Base-by-base conservation (phyloP, 345 rosid genomes). In the Cardiospermum halicacabum region DNA sequence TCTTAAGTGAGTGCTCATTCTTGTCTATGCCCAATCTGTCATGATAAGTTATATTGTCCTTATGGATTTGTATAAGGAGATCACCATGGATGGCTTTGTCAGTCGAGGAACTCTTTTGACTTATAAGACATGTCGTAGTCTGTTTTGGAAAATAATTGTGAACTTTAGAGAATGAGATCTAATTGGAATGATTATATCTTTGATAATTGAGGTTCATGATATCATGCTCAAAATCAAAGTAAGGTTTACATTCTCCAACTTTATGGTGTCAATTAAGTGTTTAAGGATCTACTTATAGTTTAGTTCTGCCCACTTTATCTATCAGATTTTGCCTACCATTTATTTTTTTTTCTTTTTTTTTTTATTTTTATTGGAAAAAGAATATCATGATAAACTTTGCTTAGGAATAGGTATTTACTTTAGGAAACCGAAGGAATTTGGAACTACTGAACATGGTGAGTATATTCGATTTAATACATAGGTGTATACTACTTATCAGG, bases 391-490 rank as follows among this genome's bases (percentile, higher is more conserved):
- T 54, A 13, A 28, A 64, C 54, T 60, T 56, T 71, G 15, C 51
- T 18, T 73, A 64, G 58, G 45, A 60, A 49, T 58, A 91, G 99
- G 99, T 72, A 94, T 94, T 65, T 94, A 94, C 73, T 94, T 91
- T 73, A 96, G 99, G 62, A 84, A 91, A 77, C 99, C 96, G 15
- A 85, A 95, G 72, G 97, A 95, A 39, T 73, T 90, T 63, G 72
- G 83, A 60, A 81, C 73, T 49, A 79, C 80, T 64, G 88, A 91
- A 79, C 70, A 72, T 70, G 99, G 99, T 10, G 92, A 88, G 75
- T 92, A 91, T 71, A 76, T 86, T 77, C 96, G 88, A 47, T 91
- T 78, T 79, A 91, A 94, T 65, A 94, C 99, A 6, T 96, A 94
- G 86, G 89, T 91, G 64, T 94, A 91, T 82, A 85, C 95, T 76